These are phyloP conservation scores for Immersiporthe knoxdaviesiana DNA, from an alignment of 2,329 filamentous ascomycete species.

Conservation along the genomic window DNA sequence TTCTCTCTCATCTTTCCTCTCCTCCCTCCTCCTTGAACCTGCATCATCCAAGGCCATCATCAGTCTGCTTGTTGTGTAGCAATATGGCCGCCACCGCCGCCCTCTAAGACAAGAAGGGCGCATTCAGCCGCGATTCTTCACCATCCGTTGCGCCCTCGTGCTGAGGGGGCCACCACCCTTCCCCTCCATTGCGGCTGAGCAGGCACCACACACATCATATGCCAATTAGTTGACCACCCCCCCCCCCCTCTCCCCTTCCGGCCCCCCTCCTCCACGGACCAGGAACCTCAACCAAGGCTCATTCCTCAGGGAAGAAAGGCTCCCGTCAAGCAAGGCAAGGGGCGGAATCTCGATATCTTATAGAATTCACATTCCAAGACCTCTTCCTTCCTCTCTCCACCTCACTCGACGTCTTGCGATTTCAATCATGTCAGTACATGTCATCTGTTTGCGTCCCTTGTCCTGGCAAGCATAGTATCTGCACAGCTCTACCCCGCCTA, in stretches of 20 bases:
- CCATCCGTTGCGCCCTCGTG: neutral
- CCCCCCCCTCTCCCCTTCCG: neutral
- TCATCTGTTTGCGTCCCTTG: neutral
- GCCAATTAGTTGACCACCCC: neutral
- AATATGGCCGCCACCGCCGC: neutral
- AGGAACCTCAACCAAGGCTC: neutral
- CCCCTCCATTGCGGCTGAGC: neutral
- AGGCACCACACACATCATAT: neutral
- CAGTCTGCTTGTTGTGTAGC: neutral
- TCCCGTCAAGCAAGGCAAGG: no score
- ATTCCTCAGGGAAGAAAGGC: neutral
- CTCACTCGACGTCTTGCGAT: neutral
- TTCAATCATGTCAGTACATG: slow-evolving; percentile 2
- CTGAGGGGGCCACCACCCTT: neutral
- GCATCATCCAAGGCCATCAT: neutral
- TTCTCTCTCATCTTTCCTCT: neutral
- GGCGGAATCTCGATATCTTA: neutral
- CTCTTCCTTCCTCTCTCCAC: no score
- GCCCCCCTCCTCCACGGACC: neutral
- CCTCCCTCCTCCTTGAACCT: neutral
- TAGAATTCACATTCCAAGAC: neutral
- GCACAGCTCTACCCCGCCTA: neutral
- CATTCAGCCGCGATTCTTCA: neutral
- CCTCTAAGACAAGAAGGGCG: neutral
- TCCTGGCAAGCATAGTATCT: neutral